Conservation (phyloP, 495 filamentous ascomycete genomes). For the Xylaria intraflava region DNA sequence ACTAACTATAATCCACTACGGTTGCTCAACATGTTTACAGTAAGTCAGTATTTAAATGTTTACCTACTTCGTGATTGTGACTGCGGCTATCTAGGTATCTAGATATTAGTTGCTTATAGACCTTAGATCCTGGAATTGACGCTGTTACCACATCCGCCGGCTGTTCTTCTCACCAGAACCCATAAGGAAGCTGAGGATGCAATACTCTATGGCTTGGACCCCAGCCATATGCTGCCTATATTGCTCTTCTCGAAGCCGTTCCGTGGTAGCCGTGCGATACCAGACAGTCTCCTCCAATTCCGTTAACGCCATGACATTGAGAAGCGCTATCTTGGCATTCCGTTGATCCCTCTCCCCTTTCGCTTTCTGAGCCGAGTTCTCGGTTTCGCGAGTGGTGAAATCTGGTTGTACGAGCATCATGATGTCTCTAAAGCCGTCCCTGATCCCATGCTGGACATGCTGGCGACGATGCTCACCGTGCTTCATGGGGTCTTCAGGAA, state of each 20-base stretch:
- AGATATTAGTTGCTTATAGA: background rate
- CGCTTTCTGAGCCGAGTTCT: slow-evolving; percentile 10
- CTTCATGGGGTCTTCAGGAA: slow-evolving; percentile 6
- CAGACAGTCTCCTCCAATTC: slow-evolving; percentile 22
- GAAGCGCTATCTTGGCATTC: slow-evolving; percentile 16
- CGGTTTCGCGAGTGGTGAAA: slow-evolving; percentile 21
- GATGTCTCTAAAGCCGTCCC: slow-evolving; percentile 9
- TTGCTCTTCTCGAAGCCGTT: slow-evolving; percentile 15
- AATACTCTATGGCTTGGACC: slow-evolving; percentile 16
- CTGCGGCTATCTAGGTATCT: too few relatives aligned
- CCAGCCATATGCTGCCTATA: slow-evolving; percentile 8
- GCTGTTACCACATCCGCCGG: slow-evolving; percentile 22
- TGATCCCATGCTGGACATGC: slow-evolving; percentile 13
- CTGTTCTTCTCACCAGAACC: slow-evolving; percentile 1
- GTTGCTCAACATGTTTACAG: background rate
- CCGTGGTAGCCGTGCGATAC: slow-evolving; percentile 17
- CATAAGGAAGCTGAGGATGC: slow-evolving; percentile 17
- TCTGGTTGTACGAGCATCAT: slow-evolving; percentile 18
- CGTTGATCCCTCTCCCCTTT: slow-evolving; percentile 15
- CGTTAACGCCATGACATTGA: slow-evolving; percentile 21
- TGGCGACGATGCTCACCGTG: slow-evolving; percentile 15
- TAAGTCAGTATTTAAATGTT: background rate
- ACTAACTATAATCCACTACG: too few relatives aligned
- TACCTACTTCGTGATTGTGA: too few relatives aligned
- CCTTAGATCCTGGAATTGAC: background rate